Evolutionary conservation across 495 filamentous ascomycete species (phyloP).

Genomic region (Aspergillus indologenus): DNA sequence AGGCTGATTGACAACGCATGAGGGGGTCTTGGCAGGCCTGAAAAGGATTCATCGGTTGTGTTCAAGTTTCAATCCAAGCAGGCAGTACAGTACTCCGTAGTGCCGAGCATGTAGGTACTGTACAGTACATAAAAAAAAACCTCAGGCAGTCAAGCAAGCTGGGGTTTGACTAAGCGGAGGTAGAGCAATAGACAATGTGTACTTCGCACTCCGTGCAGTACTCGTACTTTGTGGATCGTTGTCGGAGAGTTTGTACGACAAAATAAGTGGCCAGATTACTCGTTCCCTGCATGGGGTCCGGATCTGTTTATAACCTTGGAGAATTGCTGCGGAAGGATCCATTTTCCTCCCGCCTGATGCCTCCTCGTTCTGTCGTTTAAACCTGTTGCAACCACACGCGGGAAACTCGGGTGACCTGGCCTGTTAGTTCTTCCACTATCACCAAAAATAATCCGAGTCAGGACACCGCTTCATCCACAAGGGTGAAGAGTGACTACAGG

Average conservation of each 20-base stretch:
- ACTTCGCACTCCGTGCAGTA: no score
- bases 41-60: neutral
- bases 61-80: neutral
- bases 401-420: slow-evolving; percentile 17
- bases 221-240: neutral
- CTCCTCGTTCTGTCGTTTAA: slow-evolving; percentile 1
- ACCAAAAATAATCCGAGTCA: neutral
- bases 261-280: neutral
- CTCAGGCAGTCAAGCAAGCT: neutral
- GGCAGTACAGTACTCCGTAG: no score
- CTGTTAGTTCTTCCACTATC: neutral
- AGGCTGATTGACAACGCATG: neutral
- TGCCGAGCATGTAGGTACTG: no score
- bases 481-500: neutral
- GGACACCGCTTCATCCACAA: no score
- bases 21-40: neutral
- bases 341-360: slow-evolving; percentile 2
- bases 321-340: neutral
- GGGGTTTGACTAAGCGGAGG: neutral
- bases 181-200: no score
- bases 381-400: slow-evolving; percentile 17
- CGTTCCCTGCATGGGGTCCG: neutral
- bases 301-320: neutral
- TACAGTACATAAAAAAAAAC: neutral
- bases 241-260: neutral